Evolutionary conservation across 2,329 filamentous ascomycete genomes (phyloP), one percentile per base, ranked within the genome.

Genomic region (Penicillium sp.): DNA sequence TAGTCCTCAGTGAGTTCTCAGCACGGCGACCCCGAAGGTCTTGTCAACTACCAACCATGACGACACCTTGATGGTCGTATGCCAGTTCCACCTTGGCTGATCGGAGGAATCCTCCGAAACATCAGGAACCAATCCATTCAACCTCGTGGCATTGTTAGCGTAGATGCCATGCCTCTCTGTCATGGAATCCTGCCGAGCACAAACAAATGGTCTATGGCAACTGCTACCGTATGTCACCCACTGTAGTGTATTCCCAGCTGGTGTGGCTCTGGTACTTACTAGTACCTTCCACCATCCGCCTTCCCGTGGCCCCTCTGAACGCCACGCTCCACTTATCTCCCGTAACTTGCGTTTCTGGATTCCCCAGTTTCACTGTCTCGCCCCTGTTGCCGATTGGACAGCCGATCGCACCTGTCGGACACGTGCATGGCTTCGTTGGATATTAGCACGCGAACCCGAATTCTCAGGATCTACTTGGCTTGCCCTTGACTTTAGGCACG

Each of bases 341-440:
- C 45, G 45, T 30, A 19, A 22, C 19, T 22, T 22, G 19, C 19
- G 19, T 22, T 22, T 22, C 19, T 22, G 19, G 19, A 22, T 22
- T 22, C 19, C 19, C 19, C 19, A 28, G 22, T n/a, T 48, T 48
- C 45, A 16, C n/a, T 5, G 10, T 25, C 10, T 4, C 14, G 14
- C 28, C 42, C 30, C 14, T 10, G 7, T 22, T 26, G 25, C 26
- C 14, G 25, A 48, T 25, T 26, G 45, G 6, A 48, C 7, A 14
- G 7, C 26, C 52, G 57, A 56, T 56, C 43, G 42, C 46, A 55
- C 40, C 14, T 22, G 22, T 16, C 22, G 11, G 19, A 52, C 58
- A 56, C 52, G 46, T 59, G 58, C 58, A 25, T 46, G 28, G 4
- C 26, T 22, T 45, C 49, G 26, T 28, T 38, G 22, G 53, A 30